These are phyloP conservation scores for Saccharomycopsis microspora DNA, from an alignment of 805 yeast species.

Conservation along the genomic window DNA sequence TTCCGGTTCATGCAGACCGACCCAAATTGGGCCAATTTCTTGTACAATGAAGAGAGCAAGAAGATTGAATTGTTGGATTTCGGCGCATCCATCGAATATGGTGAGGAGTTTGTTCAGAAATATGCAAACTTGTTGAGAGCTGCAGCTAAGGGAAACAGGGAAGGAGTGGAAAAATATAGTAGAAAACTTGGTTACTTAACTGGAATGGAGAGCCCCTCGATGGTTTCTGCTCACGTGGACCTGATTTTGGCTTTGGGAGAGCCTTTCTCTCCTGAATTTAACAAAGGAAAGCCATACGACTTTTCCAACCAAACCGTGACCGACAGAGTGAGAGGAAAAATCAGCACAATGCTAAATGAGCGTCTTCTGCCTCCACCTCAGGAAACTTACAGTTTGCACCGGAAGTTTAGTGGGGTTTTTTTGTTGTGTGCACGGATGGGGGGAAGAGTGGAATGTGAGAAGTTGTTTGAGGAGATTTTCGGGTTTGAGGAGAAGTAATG, in stretches of 20 bases:
- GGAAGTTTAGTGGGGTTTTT: slow-evolving; percentile 91
- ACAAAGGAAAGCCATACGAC: slow-evolving; percentile 43
- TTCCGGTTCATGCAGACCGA: slow-evolving; percentile 96
- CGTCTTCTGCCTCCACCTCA: slow-evolving; percentile 96
- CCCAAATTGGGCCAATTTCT: slow-evolving; percentile 98
- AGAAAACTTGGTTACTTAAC: slow-evolving; percentile 76
- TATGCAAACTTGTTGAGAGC: slow-evolving; percentile 67
- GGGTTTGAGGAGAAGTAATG: slow-evolving; percentile 27
- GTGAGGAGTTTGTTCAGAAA: slow-evolving; percentile 51
- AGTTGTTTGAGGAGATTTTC: slow-evolving; percentile 65
- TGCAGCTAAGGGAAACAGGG: slow-evolving; percentile 59
- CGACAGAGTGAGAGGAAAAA: slow-evolving; percentile 81
- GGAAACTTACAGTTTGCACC: slow-evolving; percentile 92
- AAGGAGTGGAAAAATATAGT: slow-evolving; percentile 53
- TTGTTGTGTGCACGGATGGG: slow-evolving; percentile 75
- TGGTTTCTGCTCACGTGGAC: slow-evolving; percentile 89
- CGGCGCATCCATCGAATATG: slow-evolving; percentile 85
- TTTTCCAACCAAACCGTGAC: slow-evolving; percentile 85
- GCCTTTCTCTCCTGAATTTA: slow-evolving; percentile 58
- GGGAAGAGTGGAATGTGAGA: slow-evolving; percentile 74
- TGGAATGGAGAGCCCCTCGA: slow-evolving; percentile 76
- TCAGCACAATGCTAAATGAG: slow-evolving; percentile 82
- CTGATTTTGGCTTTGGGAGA: slow-evolving; percentile 87
- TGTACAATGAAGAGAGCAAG: slow-evolving; percentile 60
- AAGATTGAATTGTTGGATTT: slow-evolving; percentile 85